phyloP scores from a whole-genome alignment of 176 grass and related monocot species.

The Typha latifolia region DNA sequence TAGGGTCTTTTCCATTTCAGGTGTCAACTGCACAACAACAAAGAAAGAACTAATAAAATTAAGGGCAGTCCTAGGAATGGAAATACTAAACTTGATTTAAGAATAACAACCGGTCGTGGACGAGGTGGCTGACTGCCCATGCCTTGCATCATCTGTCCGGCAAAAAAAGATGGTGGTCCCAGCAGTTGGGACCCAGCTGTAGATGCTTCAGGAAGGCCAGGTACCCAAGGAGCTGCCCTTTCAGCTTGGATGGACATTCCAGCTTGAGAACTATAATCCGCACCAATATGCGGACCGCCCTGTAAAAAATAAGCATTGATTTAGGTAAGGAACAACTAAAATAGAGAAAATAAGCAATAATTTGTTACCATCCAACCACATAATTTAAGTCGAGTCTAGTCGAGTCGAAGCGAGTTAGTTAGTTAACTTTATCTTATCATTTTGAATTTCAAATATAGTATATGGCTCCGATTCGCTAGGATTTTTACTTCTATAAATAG shows the following conservation, averaged over 20 bases:
- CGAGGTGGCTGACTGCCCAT: constrained; percentile 42
- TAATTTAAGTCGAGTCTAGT: too few relatives aligned
- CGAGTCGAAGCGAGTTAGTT: too few relatives aligned
- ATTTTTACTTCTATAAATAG: too few relatives aligned
- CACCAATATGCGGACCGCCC: constrained; percentile 35
- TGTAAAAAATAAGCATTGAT: constrained; percentile 1
- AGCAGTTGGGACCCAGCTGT: constrained; percentile 35
- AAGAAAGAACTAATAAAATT: not conserved
- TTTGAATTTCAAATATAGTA: too few relatives aligned
- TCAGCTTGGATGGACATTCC: constrained; percentile 47
- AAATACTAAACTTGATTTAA: constrained; percentile 16
- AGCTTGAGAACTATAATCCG: constrained; percentile 55
- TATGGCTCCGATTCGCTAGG: too few relatives aligned
- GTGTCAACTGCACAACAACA: constrained; percentile 60
- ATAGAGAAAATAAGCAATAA: too few relatives aligned
- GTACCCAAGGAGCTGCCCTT: constrained; percentile 56
- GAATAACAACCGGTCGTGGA: constrained; percentile 33
- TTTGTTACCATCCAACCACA: too few relatives aligned
- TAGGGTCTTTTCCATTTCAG: constrained; percentile 84
- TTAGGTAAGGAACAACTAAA: too few relatives aligned
- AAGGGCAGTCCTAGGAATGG: not conserved
- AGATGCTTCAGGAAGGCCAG: constrained; percentile 33
- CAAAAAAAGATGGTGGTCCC: constrained; percentile 42
- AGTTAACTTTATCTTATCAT: too few relatives aligned
- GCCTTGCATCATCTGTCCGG: constrained; percentile 53